Base-by-base conservation (phyloP, 176 grass and related monocot genomes). In the Alloteropsis semialata region DNA sequence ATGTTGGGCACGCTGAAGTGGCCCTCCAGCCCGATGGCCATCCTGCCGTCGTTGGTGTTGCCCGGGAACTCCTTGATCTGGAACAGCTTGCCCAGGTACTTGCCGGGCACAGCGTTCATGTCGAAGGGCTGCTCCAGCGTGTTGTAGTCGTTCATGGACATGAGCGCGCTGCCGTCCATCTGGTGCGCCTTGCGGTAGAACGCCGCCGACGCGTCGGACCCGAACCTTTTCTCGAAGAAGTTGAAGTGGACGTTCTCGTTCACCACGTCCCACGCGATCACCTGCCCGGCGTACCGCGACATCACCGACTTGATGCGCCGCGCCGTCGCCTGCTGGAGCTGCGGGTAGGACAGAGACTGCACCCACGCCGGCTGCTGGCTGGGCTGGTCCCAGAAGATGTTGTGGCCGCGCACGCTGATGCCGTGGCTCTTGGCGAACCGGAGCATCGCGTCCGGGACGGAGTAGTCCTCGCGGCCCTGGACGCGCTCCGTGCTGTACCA, bases 251-350 rank as follows among this genome's bases (percentile, higher is more conserved):
- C 54, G 76, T 99, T 90, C 83, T 99, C 93, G 66, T 99, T 99
- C 39, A 92, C 82, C 70, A 99, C 91, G 75, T 99, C 96, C 96
- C 96, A 99, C 19, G 93, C 91, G 80, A 99, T 96, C 79, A 96
- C 59, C 80, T 92, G 77, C 18, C 82, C 87, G 50, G 60, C 77
- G 87, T 99, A 99, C 33, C 82, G 84, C 60, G 79, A 83, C 91
- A 94, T 90, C 2, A 99, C 83, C 0, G 89, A 92, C 44, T 59
- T 78, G 16, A 96, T 82, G 24, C 87, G 80, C 44, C 18, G 69
- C 0, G 34, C 39, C 1, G 87, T 72, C 36, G 88, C 88, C 3
- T 18, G 43, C 21, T 8, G 43, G 22, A 89, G 88, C 78, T 82
- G 68, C 67, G 41, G 51, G 28, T 34, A 8, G 4, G 66, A 16